These are phyloP conservation scores for Curvularia eragrostidis DNA, from an alignment of 2,329 filamentous ascomycete species.

Conservation along the genomic window DNA sequence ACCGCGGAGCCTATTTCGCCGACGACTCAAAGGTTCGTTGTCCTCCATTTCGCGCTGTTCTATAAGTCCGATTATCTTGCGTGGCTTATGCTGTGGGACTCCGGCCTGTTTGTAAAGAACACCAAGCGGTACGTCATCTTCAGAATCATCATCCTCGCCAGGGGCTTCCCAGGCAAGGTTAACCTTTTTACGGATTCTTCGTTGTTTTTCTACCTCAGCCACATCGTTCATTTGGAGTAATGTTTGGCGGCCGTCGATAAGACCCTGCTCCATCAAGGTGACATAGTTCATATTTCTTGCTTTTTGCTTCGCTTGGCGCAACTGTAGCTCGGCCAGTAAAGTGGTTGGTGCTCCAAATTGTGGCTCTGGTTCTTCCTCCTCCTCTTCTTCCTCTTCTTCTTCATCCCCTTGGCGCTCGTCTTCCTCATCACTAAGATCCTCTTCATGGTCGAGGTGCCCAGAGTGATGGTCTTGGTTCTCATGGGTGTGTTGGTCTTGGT, in stretches of 20 bases:
- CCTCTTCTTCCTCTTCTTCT: conserved; percentile 54
- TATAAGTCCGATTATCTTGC: conserved; percentile 74
- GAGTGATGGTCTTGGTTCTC: conserved; percentile 34
- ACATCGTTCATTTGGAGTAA: conserved; percentile 90
- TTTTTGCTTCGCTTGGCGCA: conserved; percentile 89
- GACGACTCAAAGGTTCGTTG: conserved; percentile 82
- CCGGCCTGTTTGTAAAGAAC: conserved; percentile 68
- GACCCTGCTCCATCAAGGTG: conserved; percentile 72
- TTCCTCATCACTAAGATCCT: conserved; percentile 54
- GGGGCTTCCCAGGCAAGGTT: conserved; percentile 88
- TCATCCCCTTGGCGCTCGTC: conserved; percentile 50
- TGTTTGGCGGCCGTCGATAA: conserved; percentile 72
- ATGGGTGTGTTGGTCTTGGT: conserved; percentile 41
- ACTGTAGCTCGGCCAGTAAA: conserved; percentile 86
- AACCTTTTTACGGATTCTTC: conserved; percentile 76
- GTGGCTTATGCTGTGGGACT: conserved; percentile 57
- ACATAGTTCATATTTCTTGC: conserved; percentile 74
- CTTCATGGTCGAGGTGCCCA: conserved; percentile 34
- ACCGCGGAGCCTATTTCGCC: conserved; percentile 77
- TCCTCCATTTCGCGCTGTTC: conserved; percentile 87
- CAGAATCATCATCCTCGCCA: conserved; percentile 56
- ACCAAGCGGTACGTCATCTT: conserved; percentile 87
- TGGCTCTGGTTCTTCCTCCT: conserved; percentile 50
- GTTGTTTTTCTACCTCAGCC: conserved; percentile 79
- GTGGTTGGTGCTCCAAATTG: conserved; percentile 83